These are phyloP conservation scores for Fonsecaea erecta DNA, from an alignment of 2,329 filamentous ascomycete genomes.

Conservation along the genomic window DNA sequence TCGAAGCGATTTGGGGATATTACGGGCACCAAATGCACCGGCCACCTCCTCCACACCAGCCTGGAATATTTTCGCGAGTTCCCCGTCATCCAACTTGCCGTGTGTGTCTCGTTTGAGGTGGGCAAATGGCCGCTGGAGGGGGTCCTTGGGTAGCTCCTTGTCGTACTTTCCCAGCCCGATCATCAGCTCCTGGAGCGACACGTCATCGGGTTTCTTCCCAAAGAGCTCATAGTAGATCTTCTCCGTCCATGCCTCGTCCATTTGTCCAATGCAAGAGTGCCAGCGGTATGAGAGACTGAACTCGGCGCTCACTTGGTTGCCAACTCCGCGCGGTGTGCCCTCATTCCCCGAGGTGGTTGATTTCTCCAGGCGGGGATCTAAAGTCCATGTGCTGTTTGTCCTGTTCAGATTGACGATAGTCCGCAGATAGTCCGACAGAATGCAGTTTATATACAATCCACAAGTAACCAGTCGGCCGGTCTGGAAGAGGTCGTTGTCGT, in stretches of 20 bases:
- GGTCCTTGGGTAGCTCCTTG: slow-evolving; percentile 65
- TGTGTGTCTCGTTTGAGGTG: slow-evolving; percentile 66
- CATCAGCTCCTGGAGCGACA: slow-evolving; percentile 66
- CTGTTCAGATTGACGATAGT: slow-evolving; percentile 76
- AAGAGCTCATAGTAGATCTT: slow-evolving; percentile 68
- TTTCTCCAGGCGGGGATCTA: slow-evolving; percentile 75
- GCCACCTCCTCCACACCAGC: slow-evolving; percentile 70
- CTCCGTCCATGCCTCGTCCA: slow-evolving; percentile 82
- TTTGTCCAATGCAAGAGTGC: slow-evolving; percentile 76
- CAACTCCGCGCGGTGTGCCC: slow-evolving; percentile 70
- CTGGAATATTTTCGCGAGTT: slow-evolving; percentile 71
- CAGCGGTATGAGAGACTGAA: slow-evolving; percentile 88
- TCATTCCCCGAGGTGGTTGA: slow-evolving; percentile 60
- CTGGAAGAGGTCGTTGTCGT: slow-evolving; percentile 79
- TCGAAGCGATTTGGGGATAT: slow-evolving; percentile 74
- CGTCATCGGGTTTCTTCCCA: slow-evolving; percentile 60
- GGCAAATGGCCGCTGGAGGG: slow-evolving; percentile 69
- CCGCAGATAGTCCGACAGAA: slow-evolving; percentile 70
- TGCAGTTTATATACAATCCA: slow-evolving; percentile 74
- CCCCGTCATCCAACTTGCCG: slow-evolving; percentile 74
- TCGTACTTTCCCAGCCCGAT: slow-evolving; percentile 68
- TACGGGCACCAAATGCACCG: slow-evolving; percentile 72
- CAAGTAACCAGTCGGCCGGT: slow-evolving; percentile 75
- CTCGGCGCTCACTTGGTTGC: slow-evolving; percentile 82
- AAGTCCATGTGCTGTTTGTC: slow-evolving; percentile 76